phyloP scores from a whole-genome alignment of 306 rosid species.

The Mimosa pudica region DNA sequence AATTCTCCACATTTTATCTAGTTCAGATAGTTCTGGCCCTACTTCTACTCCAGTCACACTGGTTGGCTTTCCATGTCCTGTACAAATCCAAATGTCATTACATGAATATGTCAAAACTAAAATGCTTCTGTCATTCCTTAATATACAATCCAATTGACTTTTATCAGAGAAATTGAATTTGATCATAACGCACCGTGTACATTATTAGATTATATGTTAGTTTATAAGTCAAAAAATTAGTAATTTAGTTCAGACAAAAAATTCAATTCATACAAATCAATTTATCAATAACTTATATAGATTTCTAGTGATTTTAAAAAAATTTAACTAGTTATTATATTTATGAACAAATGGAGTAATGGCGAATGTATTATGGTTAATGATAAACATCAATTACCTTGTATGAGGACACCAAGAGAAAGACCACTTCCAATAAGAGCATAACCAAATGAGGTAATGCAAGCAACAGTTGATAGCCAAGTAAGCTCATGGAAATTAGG shows the following conservation, averaged over 20 bases:
- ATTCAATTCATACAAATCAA: too few species aligned
- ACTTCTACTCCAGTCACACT: slow-evolving; percentile 40
- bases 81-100: background rate
- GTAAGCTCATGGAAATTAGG: slow-evolving; percentile 58
- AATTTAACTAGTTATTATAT: too few species aligned
- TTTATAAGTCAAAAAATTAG: too few species aligned
- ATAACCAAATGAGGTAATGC: slow-evolving; percentile 67
- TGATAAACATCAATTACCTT: slow-evolving; percentile 36
- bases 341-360: background rate
- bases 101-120: background rate
- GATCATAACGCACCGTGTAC: too few species aligned
- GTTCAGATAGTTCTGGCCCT: slow-evolving; percentile 43
- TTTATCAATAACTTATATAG: too few species aligned
- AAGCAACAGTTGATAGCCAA: slow-evolving; percentile 61
- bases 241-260: too few species aligned
- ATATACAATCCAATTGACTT: too few species aligned
- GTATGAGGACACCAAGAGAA: slow-evolving; percentile 42
- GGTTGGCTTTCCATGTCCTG: slow-evolving; percentile 56
- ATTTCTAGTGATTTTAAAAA: too few species aligned
- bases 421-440: slow-evolving; percentile 56
- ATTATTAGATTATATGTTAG: too few species aligned
- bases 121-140: too few species aligned
- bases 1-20: slow-evolving; percentile 59
- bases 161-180: too few species aligned
- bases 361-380: background rate